Percentiles rank a stretch among this genome's conserved stretches.
phyloP scores from a whole-genome alignment of 164 flowering plant species.

The Annona squamosa region DNA sequence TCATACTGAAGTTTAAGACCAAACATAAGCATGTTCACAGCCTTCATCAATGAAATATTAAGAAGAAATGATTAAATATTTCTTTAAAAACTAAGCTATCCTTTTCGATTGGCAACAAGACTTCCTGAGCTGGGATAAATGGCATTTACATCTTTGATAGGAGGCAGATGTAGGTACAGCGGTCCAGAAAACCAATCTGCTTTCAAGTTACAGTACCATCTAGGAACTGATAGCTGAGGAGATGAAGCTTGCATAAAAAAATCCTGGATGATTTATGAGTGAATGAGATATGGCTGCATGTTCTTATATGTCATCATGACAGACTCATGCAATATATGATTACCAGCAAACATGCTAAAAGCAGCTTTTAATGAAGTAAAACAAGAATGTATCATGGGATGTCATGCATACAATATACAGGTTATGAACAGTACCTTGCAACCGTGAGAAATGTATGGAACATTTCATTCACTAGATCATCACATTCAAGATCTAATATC shows the following conservation, averaged over 20 bases:
- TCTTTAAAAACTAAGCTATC: background rate
- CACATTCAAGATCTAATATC: slow-evolving; percentile 96
- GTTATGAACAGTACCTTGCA: slow-evolving; percentile 52
- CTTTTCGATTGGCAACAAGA: background rate
- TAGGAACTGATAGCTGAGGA: background rate
- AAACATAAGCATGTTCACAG: background rate
- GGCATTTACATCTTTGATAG: background rate
- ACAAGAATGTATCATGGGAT: background rate
- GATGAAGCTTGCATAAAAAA: background rate
- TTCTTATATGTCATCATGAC: background rate
- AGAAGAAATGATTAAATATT: background rate
- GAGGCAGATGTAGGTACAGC: background rate
- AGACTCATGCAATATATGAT: background rate
- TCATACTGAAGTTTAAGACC: background rate
- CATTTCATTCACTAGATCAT: slow-evolving; percentile 83
- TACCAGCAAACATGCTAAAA: too few relatives aligned
- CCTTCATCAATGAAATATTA: background rate
- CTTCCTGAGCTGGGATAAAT: background rate
- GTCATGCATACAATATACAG: background rate
- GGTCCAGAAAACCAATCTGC: background rate
- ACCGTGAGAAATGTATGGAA: slow-evolving; percentile 71
- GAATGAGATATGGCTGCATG: background rate
- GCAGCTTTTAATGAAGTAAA: too few relatives aligned
- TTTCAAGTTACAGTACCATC: background rate
- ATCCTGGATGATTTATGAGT: too few relatives aligned